phyloP scores from a whole-genome alignment of 2,329 filamentous ascomycete genomes.

The Colletotrichum lini region DNA sequence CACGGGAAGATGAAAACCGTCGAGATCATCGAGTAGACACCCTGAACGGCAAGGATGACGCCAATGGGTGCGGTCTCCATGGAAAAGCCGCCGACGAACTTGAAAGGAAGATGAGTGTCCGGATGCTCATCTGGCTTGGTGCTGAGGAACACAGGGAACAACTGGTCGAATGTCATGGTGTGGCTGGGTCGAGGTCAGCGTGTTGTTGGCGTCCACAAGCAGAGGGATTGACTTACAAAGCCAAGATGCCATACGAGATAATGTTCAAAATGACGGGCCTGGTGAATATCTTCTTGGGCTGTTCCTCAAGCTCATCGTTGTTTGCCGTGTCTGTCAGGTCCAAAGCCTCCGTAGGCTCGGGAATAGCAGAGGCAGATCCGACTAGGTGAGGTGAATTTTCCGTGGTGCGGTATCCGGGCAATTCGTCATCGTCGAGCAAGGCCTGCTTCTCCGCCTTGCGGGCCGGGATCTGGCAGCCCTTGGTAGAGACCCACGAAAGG shows the following conservation, averaged over 20 bases:
- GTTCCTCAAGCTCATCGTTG: conserved; percentile 10
- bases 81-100: conserved; percentile 89
- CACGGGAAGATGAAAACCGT: conserved; percentile 88
- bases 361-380: conserved; percentile 49
- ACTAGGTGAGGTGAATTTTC: conserved; percentile 68
- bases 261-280: conserved; percentile 89
- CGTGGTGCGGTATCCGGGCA: conserved; percentile 78
- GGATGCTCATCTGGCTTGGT: conserved; percentile 65
- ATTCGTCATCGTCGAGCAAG: conserved; percentile 74
- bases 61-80: conserved; percentile 88
- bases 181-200: conserved; percentile 71
- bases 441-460: conserved; percentile 70
- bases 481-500: conserved; percentile 58
- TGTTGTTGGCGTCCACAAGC: conserved; percentile 25
- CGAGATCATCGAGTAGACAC: conserved; percentile 88
- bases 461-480: conserved; percentile 52
- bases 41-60: conserved; percentile 89
- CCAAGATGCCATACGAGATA: conserved; percentile 89
- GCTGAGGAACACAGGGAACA: conserved; percentile 93
- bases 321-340: conserved; percentile 46
- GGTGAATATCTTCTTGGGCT: conserved; percentile 76
- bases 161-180: conserved; percentile 95
- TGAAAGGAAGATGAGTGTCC: conserved; percentile 78
- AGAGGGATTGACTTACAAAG: conserved; percentile 79
- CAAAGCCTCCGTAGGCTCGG: conserved; percentile 53